Percentiles rank a stretch among this genome's conserved stretches.
Conservation (phyloP, 306 rosid species). For the Citrullus mucosospermus region DNA sequence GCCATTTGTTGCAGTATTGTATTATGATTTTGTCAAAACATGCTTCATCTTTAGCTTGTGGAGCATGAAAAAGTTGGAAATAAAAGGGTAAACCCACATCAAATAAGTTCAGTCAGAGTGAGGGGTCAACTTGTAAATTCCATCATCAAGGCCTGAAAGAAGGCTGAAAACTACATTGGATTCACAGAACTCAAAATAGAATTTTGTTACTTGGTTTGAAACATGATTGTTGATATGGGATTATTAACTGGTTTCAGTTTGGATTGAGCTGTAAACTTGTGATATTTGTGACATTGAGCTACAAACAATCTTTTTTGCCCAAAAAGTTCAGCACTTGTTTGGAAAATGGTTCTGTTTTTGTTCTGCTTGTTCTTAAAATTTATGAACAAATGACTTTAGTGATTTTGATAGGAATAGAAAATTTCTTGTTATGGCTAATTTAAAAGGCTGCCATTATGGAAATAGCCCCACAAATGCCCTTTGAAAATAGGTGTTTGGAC, state of each 20-base stretch:
- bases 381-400: not conserved
- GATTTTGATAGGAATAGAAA: not conserved
- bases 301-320: not conserved
- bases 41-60: not conserved
- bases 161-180: not conserved
- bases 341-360: not conserved
- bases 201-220: not conserved
- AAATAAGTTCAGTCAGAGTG: not conserved
- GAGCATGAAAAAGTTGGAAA: not conserved
- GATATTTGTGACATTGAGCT: not conserved
- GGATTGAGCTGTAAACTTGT: not conserved
- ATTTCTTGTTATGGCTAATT: not conserved
- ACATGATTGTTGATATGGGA: not conserved
- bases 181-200: not conserved
- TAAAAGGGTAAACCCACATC: not conserved
- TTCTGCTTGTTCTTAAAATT: not conserved
- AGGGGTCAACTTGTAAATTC: not conserved
- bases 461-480: not conserved
- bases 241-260: not conserved
- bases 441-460: not conserved
- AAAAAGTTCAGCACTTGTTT: not conserved
- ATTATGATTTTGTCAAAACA: constrained; percentile 6
- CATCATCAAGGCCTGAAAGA: not conserved
- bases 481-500: not conserved
- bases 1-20: not conserved